Evolutionary conservation across 306 rosid genomes (phyloP).

Genomic region (Neltuma alba): DNA sequence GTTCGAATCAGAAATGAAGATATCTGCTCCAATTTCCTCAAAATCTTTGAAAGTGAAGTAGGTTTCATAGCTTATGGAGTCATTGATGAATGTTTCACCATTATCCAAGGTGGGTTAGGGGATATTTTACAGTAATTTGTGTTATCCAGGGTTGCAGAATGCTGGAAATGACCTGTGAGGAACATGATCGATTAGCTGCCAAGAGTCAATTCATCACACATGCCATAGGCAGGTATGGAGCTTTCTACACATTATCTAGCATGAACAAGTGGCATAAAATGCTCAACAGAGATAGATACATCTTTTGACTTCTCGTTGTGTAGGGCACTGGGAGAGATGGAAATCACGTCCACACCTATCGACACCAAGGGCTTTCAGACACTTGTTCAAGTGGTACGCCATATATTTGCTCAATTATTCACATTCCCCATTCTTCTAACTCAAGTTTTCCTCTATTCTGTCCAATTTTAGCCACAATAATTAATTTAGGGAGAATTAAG

Average conservation of each 20-base stretch:
- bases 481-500: too few relatives aligned
- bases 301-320: conserved; percentile 5
- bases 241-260: not conserved
- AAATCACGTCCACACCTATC: conserved; percentile 54
- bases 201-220: conserved; percentile 71
- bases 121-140: not conserved
- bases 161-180: conserved; percentile 68
- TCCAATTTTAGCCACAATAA: not conserved
- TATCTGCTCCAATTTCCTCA: conserved; percentile 55
- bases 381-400: conserved; percentile 60
- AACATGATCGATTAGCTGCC: conserved; percentile 68
- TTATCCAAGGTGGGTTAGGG: not conserved
- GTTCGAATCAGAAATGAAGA: conserved; percentile 63
- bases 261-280: not conserved
- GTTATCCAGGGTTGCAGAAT: conserved; percentile 63
- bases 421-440: not conserved
- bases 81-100: not conserved
- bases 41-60: conserved; percentile 59
- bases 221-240: conserved; percentile 64
- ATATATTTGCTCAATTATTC: not conserved
- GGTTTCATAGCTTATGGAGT: not conserved
- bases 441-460: not conserved
- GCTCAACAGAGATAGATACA: not conserved
- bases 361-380: conserved; percentile 58
- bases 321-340: conserved; percentile 61